Evolutionary conservation across 108 stramenopile species (phyloP).

Genomic region (Cyclostephanos invisitatus): DNA sequence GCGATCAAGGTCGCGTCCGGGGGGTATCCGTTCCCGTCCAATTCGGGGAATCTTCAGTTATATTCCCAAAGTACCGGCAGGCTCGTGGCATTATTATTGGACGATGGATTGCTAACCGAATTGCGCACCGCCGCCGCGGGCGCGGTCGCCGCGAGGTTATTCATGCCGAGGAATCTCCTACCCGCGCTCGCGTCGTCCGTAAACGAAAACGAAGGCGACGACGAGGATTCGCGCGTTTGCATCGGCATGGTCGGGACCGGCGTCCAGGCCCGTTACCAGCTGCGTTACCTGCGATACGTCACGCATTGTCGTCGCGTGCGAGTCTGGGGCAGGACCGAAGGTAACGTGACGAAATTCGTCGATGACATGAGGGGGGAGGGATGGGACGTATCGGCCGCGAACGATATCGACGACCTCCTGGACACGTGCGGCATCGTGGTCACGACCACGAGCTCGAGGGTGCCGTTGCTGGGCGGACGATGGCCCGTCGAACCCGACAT

Average conservation of each 20-base stretch:
- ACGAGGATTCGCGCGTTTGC: background rate
- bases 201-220: slow-evolving; percentile 2
- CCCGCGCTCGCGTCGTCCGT: no score
- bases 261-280: slow-evolving; percentile 70
- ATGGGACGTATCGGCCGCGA: slow-evolving; percentile 45
- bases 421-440: slow-evolving; percentile 57
- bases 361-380: slow-evolving; percentile 59
- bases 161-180: slow-evolving; percentile 45
- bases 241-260: slow-evolving; percentile 76
- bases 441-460: slow-evolving; percentile 67
- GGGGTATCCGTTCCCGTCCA: slow-evolving; percentile 57
- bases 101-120: slow-evolving; percentile 74
- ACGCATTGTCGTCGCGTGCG: slow-evolving; percentile 55
- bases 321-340: slow-evolving; percentile 58
- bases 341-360: slow-evolving; percentile 38
- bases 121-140: slow-evolving; percentile 75
- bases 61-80: slow-evolving; percentile 69
- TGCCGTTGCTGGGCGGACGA: slow-evolving; percentile 40
- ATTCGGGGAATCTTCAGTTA: slow-evolving; percentile 66
- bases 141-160: slow-evolving; percentile 59
- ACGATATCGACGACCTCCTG: slow-evolving; percentile 46
- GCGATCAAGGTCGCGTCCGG: slow-evolving; percentile 77
- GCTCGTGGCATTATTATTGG: slow-evolving; percentile 59
- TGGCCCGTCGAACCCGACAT: background rate
- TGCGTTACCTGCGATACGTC: slow-evolving; percentile 49